Percentiles rank a stretch among this genome's conserved stretches.
These are phyloP conservation scores for Rhynchosporium agropyri DNA, from an alignment of 2,329 filamentous ascomycete genomes.

Conservation along the genomic window DNA sequence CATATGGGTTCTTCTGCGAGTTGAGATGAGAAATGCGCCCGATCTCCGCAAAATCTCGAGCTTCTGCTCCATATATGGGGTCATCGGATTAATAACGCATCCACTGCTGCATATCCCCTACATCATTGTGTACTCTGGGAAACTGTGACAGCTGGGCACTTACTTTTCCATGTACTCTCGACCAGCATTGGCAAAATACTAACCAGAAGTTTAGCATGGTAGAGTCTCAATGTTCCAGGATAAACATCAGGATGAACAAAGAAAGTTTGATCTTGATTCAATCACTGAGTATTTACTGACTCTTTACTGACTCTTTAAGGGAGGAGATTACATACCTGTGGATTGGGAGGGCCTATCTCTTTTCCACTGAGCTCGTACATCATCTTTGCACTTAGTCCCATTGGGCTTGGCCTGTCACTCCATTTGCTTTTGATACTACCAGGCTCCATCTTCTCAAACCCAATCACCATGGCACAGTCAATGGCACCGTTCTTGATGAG, in stretches of 20 bases:
- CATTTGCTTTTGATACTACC: constrained; percentile 82
- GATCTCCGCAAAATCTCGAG: constrained; percentile 92
- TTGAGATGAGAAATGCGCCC: constrained; percentile 90
- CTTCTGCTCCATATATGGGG: constrained; percentile 73
- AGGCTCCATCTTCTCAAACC: constrained; percentile 97
- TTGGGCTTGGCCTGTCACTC: constrained; percentile 82
- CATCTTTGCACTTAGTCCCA: constrained; percentile 71
- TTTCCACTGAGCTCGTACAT: constrained; percentile 81
- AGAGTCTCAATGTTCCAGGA: too few relatives aligned
- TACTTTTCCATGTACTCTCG: constrained; percentile 93
- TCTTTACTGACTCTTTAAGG: too few relatives aligned
- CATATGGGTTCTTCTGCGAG: constrained; percentile 90
- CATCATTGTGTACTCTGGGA: not conserved
- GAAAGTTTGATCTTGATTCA: too few relatives aligned
- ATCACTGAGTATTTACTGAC: too few relatives aligned
- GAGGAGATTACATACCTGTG: constrained; percentile 47
- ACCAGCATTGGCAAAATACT: constrained; percentile 95
- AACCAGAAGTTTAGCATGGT: too few relatives aligned
- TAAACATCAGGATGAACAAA: too few relatives aligned
- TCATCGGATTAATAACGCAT: constrained; percentile 14
- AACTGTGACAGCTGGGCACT: constrained; percentile 32
- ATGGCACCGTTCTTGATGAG: constrained; percentile 79
- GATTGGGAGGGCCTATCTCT: constrained; percentile 80
- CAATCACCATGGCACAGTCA: constrained; percentile 89
- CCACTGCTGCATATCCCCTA: not conserved